Evolutionary conservation across 345 rosid species (phyloP), one percentile per base, ranked within the genome.

Genomic region (Linum tenue): DNA sequence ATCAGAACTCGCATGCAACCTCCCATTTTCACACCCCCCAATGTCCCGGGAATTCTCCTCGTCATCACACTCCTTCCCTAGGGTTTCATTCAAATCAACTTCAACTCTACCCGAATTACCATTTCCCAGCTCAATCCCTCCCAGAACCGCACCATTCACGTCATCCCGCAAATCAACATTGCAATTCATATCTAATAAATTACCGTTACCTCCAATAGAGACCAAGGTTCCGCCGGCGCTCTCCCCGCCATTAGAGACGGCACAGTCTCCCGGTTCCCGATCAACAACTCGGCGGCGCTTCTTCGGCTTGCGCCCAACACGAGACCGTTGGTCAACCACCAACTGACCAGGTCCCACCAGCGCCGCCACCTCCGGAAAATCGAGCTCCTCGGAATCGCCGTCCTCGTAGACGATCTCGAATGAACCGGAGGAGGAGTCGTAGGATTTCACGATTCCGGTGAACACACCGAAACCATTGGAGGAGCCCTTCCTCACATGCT

Each of bases 301-400:
- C 79, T 62, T 80, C 5, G 83, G 78, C 76, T 69, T 80, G 56
- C 70, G 69, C 37, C 82, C 88, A 55, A 64, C 72, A 43, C 81
- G 62, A 38, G 77, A 75, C 73, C 72, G 77, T 7, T 9, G 39
- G 11, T 59, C 62, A 39, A 62, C 16, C 60, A 17, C 60, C 36
- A 66, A 77, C 42, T 10, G 67, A 63, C 59, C 17, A 67, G 56
- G 59, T 10, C 37, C 31, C 31, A 77, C 38, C 44, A 79, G 73
- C 42, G 81, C 73, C 63, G 75, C 73, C 1, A 86, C 85, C 65
- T 82, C 83, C 6, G 66, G 60, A 64, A 81, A 68, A 35, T 67
- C 78, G 53, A 85, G 77, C 75, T 83, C 81, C 85, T 91, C 95
- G 51, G 81, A 72, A 76, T 75, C 67, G 2, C 92, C 96, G 69